Evolutionary conservation across 2,329 filamentous ascomycete species (phyloP).

Genomic region (Ceratocystis cacaofunesta): DNA sequence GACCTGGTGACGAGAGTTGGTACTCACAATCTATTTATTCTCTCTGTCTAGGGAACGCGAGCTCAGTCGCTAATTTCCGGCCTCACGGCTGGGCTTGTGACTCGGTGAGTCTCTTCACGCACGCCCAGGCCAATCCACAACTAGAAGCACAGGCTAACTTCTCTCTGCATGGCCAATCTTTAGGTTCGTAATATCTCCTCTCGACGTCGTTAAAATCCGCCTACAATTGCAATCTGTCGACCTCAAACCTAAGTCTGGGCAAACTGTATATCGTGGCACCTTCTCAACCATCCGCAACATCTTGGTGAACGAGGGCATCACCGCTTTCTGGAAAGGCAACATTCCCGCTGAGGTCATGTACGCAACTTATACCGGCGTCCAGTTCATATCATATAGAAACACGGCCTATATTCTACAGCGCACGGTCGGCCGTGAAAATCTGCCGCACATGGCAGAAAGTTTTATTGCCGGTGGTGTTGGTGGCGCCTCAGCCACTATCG

Average conservation of each 20-base stretch:
- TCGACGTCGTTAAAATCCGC: constrained; percentile 96
- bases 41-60: constrained; percentile 33
- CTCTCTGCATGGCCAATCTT: not conserved
- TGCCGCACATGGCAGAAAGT: constrained; percentile 56
- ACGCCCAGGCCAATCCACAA: not conserved
- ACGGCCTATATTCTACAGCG: constrained; percentile 51
- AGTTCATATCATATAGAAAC: constrained; percentile 79
- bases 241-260: not conserved
- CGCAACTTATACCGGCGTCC: constrained; percentile 72
- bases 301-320: constrained; percentile 63
- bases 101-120: constrained; percentile 44
- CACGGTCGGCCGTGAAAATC: constrained; percentile 28
- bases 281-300: constrained; percentile 63
- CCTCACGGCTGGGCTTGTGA: constrained; percentile 65
- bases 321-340: constrained; percentile 93
- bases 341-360: constrained; percentile 91
- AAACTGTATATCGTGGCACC: constrained; percentile 54
- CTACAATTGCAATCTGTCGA: constrained; percentile 60
- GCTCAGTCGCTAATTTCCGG: constrained; percentile 43
- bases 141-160: not conserved
- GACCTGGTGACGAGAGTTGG: not conserved
- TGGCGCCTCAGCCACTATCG: constrained; percentile 65
- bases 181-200: constrained; percentile 83
- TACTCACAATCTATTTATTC: not conserved
- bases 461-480: constrained; percentile 74